phyloP scores from a whole-genome alignment of 495 filamentous ascomycete genomes.

The Xylaria telfairii region DNA sequence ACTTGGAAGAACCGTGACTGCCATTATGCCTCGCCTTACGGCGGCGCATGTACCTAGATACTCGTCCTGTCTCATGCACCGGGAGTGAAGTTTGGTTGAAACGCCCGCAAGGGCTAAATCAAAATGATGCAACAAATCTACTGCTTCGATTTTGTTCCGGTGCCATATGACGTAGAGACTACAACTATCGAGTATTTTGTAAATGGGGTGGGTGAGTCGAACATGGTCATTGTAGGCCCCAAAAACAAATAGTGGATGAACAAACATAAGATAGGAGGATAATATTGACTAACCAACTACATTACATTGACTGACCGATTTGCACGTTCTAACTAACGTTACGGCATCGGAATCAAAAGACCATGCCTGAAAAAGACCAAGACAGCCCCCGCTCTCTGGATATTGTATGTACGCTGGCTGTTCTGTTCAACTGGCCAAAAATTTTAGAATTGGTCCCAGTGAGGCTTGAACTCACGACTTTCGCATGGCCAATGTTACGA shows the following conservation, averaged over 20 bases:
- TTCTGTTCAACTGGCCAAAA: too few species aligned
- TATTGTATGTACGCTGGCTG: too few species aligned
- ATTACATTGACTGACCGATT: too few species aligned
- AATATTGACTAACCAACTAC: too few species aligned
- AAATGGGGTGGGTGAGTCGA: background rate
- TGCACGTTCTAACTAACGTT: too few species aligned
- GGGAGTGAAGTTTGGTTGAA: slow-evolving; percentile 10
- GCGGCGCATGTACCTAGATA: slow-evolving; percentile 17
- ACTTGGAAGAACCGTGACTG: background rate
- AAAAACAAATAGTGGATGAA: too few species aligned
- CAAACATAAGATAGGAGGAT: too few species aligned
- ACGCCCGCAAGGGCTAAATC: background rate
- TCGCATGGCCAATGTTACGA: slow-evolving; percentile 9
- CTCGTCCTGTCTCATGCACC: slow-evolving; percentile 6
- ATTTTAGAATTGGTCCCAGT: background rate
- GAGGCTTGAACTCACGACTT: slow-evolving; percentile 17
- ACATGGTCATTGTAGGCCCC: too few species aligned
- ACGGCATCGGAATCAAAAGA: background rate
- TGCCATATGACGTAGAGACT: background rate
- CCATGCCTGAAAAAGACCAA: too few species aligned
- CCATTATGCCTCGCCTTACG: slow-evolving; percentile 1
- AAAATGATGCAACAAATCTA: slow-evolving; percentile 11
- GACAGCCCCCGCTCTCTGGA: too few species aligned
- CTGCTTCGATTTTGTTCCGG: background rate
- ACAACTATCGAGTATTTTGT: background rate